Conservation (phyloP, 805 yeast species). For the Candida sphagnicola region DNA sequence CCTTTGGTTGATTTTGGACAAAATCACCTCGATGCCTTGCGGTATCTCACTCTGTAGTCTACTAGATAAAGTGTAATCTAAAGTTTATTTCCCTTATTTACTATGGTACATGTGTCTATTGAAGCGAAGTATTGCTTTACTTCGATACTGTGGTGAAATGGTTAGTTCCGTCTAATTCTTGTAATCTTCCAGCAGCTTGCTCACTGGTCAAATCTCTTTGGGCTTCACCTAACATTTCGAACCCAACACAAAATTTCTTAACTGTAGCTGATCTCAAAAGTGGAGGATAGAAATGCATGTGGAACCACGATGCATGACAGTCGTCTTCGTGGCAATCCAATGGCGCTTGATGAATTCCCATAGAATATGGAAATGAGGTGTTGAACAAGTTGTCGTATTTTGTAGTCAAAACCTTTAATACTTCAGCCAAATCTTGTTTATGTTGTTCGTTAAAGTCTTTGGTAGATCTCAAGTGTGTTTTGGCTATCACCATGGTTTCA, state of each 20-base stretch:
- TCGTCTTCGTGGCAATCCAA: slow-evolving; percentile 41
- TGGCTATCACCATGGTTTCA: slow-evolving; percentile 63
- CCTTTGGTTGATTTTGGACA: no score
- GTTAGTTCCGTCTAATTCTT: slow-evolving; percentile 35
- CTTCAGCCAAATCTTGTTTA: slow-evolving; percentile 51
- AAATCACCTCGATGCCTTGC: no score
- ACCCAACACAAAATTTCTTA: slow-evolving; percentile 71
- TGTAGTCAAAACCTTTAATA: slow-evolving; percentile 50
- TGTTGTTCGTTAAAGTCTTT: slow-evolving; percentile 45
- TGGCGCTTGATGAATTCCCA: slow-evolving; percentile 81
- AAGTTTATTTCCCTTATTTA: neutral
- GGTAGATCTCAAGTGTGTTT: slow-evolving; percentile 48
- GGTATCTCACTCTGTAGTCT: no score
- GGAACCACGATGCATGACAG: slow-evolving; percentile 48
- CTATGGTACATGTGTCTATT: neutral
- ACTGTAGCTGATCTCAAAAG: slow-evolving; percentile 71
- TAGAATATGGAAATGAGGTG: slow-evolving; percentile 72
- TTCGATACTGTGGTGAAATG: slow-evolving; percentile 24
- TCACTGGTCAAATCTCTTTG: slow-evolving; percentile 69
- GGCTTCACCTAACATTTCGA: slow-evolving; percentile 64
- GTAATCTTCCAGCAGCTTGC: slow-evolving; percentile 57
- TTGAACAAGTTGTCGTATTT: slow-evolving; percentile 69
- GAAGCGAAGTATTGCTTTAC: neutral
- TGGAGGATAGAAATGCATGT: slow-evolving; percentile 79
- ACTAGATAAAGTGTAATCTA: no score